Evolutionary conservation across 2,329 filamentous ascomycete genomes (phyloP).

Genomic region (Fragosphaeria purpurea): DNA sequence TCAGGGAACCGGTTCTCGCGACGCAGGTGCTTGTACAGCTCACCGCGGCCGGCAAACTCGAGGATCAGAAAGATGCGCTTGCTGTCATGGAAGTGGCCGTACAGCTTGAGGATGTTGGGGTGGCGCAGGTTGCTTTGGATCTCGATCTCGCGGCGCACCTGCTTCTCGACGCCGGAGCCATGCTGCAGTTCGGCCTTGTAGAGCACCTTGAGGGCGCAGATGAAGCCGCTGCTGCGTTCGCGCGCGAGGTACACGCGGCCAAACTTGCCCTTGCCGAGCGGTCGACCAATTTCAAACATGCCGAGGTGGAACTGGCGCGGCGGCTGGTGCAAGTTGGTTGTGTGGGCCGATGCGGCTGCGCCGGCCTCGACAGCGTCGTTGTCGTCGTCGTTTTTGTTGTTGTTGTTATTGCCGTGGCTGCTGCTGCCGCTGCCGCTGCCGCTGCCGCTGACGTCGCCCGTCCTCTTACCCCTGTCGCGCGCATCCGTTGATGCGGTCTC

Average conservation of each 20-base stretch:
- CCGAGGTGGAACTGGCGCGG: constrained; percentile 71
- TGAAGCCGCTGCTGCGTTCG: constrained; percentile 67
- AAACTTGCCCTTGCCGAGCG: constrained; percentile 80
- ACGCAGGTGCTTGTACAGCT: constrained; percentile 78
- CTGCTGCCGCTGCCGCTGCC: not conserved
- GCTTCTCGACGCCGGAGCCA: constrained; percentile 69
- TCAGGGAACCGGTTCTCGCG: constrained; percentile 73
- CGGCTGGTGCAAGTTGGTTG: constrained; percentile 11
- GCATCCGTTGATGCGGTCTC: not conserved
- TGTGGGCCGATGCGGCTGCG: not conserved
- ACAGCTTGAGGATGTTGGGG: constrained; percentile 74
- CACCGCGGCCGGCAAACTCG: constrained; percentile 76
- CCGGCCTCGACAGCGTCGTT: constrained; percentile 37
- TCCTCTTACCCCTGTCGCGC: too few relatives aligned
- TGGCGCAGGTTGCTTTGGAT: constrained; percentile 82
- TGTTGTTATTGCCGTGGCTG: not conserved
- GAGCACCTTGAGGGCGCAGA: constrained; percentile 77
- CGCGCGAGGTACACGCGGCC: constrained; percentile 77
- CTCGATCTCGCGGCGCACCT: constrained; percentile 79
- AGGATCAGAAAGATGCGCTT: constrained; percentile 82
- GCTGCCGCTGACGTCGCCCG: not conserved
- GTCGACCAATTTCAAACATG: constrained; percentile 89
- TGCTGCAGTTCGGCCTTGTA: constrained; percentile 77
- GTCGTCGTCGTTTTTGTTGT: not conserved
- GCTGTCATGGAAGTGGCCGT: constrained; percentile 81